Evolutionary conservation across 2,329 filamentous ascomycete genomes (phyloP).

Genomic region (Aureobasidium sp.): DNA sequence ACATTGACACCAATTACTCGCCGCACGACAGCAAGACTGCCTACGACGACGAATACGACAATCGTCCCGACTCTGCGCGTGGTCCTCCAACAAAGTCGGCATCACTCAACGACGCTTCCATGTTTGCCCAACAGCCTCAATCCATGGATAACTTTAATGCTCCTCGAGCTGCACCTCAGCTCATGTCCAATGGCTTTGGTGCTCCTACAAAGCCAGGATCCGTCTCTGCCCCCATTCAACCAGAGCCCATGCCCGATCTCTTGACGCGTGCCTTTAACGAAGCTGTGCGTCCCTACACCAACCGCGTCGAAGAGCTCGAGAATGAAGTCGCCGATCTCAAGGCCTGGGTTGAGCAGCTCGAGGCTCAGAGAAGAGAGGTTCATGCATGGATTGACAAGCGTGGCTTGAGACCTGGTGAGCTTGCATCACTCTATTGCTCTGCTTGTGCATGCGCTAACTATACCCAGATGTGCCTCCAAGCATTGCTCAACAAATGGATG

Average conservation of each 20-base stretch:
- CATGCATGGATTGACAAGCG: conserved; percentile 49
- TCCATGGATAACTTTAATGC: conserved; percentile 11
- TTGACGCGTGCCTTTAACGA: conserved; percentile 46
- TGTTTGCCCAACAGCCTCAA: conserved; percentile 31
- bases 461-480: conserved; percentile 40
- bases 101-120: conserved; percentile 19
- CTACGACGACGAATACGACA: conserved; percentile 36
- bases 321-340: conserved; percentile 42
- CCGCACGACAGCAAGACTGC: conserved; percentile 32
- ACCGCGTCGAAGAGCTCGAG: conserved; percentile 45
- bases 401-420: conserved; percentile 42
- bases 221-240: conserved; percentile 14
- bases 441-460: background rate
- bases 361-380: conserved; percentile 43
- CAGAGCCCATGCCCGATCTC: conserved; percentile 41
- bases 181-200: conserved; percentile 18
- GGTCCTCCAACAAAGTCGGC: conserved; percentile 22
- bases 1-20: conserved; percentile 39
- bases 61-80: conserved; percentile 31
- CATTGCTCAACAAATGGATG: conserved; percentile 46
- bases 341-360: conserved; percentile 42
- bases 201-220: background rate
- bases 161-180: conserved; percentile 5
- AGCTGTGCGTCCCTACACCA: conserved; percentile 43
- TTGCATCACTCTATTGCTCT: background rate